Conservation (phyloP, 2,329 filamentous ascomycete species). For the Hymenoscyphus occultus region DNA sequence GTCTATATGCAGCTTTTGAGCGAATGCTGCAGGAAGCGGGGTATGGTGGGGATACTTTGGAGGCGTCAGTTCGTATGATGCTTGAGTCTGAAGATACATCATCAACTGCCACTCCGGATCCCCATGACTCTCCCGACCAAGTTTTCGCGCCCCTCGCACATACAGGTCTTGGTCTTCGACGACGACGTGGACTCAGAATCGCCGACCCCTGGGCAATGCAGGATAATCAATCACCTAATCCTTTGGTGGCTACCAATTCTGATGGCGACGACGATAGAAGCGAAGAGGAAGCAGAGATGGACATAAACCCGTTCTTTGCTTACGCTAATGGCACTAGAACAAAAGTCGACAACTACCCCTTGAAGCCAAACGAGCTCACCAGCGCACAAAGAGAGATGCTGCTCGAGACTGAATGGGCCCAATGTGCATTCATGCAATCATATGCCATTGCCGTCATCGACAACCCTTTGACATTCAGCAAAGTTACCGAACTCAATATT, state of each 20-base stretch:
- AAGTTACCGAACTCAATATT: slow-evolving; percentile 59
- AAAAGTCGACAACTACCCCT: slow-evolving; percentile 19
- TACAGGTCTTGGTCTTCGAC: neutral
- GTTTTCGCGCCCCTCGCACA: neutral
- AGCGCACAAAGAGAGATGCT: slow-evolving; percentile 66
- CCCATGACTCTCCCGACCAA: slow-evolving; percentile 1
- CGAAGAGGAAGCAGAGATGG: neutral
- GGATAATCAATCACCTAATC: no score
- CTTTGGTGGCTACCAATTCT: neutral
- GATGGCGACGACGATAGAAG: neutral
- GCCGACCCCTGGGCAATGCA: neutral
- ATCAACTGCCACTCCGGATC: neutral
- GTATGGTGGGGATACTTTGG: slow-evolving; percentile 24
- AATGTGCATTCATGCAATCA: slow-evolving; percentile 64
- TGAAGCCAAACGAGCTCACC: slow-evolving; percentile 53
- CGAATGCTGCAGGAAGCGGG: slow-evolving; percentile 32
- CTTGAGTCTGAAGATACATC: slow-evolving; percentile 22
- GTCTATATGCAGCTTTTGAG: slow-evolving; percentile 14
- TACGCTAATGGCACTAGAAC: slow-evolving; percentile 1
- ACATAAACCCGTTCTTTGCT: neutral
- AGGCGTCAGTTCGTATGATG: slow-evolving; percentile 23
- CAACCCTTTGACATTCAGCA: slow-evolving; percentile 51
- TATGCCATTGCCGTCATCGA: slow-evolving; percentile 64
- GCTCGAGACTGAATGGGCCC: slow-evolving; percentile 65
- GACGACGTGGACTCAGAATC: slow-evolving; percentile 1